Base-by-base conservation (phyloP, 768 basidiomycete species). In the Hygrophorus russula region DNA sequence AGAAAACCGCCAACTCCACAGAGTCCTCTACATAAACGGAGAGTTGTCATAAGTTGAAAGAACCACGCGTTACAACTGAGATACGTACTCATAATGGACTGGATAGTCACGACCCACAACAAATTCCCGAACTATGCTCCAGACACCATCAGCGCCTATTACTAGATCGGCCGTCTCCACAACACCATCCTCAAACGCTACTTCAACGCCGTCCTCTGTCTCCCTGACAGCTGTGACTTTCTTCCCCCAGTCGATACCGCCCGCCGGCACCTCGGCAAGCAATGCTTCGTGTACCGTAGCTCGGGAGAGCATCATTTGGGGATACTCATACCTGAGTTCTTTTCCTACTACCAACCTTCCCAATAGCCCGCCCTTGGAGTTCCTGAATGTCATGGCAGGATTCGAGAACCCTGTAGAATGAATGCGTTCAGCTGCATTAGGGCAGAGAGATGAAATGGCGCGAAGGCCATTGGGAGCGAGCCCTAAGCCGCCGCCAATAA, bases 1-100 rank as follows among this genome's bases (percentile, higher is more conserved):
- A 68, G 53, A 42, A 68, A 67, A 2, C 65, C 66, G 0, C 67
- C 67, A 13, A 65, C 57, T 13, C 66, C 62, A 0, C 59, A 62
- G 2, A 61, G 49, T 15, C 65, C 61, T 34, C 64, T 65, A 27
- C 19, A 29, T 34, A 18, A 9, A 29, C 11, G 14, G 10, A 14
- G 14, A 28, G 36, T 32, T 28, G 20, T 29, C 5, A 19, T 19
- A 31, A 29, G 43, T 42, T 27, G 28, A 44, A 6, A 10, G 12
- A 2, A 31, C 32, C 2, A 47, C n/a, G 29, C 5, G 20, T n/a
- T n/a, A n/a, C n/a, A n/a, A n/a, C 14, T 31, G 9, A 6, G 31
- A 19, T 5, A 55, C 61, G 36, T 32, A 62, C 63, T 57, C 56
- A 36, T 62, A 61, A 47, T 42, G 38, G 4, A 60, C 56, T 3